Evolutionary conservation across 345 rosid species (phyloP), one percentile per base, ranked within the genome.

Genomic region (Aegle marmelos): DNA sequence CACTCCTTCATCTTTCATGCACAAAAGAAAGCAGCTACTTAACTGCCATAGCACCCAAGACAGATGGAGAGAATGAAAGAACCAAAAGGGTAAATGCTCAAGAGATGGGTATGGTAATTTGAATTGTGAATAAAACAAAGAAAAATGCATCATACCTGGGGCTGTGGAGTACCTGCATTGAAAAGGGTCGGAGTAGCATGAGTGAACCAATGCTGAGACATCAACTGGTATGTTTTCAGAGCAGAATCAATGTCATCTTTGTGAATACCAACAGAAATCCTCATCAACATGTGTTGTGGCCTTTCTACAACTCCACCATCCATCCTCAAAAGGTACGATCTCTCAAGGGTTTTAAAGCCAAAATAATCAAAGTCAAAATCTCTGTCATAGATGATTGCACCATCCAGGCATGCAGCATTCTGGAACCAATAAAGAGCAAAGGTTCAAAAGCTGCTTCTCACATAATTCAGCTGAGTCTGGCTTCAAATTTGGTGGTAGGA

Each of bases 171-270:
- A 53, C 98, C 98, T 8, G 94, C 93, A 79, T 94, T 94, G 79
- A 93, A 94, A 74, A 94, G 97, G 13, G 97, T 94, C 45, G 98
- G 97, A 72, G 97, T 90, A 48, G 98, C 98, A 89, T 93, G 98
- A 71, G 97, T 94, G 83, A 94, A 93, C 98, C 96, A 92, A 54
- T 97, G 80, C 39, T 94, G 98, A 74, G 97, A 92, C 97, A 94
- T 94, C 87, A 91, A 80, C 76, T 92, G 98, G 80, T 94, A 92
- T 21, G 98, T 92, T 79, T 80, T 84, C 81, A 94, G 82, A 5
- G 70, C 91, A 68, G 96, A 91, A 71, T 91, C 97, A 78, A 89
- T 83, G 74, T 93, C 94, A 78, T 88, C 89, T 70, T 88, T 93
- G 80, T 91, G 97, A 53, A 94, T 90, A n/a, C 97, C 98, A 86